Evolutionary conservation across 208 protist species (phyloP).

Genomic region (Kentomonas sorsogonicus): DNA sequence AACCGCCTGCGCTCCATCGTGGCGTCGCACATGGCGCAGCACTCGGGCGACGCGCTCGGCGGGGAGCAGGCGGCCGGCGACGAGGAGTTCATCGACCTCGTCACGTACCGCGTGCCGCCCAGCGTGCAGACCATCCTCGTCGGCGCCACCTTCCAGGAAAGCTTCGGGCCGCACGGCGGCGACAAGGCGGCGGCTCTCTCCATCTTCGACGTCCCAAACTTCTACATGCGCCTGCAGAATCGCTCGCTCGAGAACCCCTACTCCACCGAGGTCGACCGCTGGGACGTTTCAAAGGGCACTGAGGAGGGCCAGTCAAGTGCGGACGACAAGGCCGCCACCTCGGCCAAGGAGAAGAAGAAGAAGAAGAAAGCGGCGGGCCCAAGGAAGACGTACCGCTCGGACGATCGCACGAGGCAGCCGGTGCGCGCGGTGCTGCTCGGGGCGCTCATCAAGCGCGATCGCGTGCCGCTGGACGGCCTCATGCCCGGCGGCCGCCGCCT

Average conservation of each 20-base stretch:
- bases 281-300: constrained; percentile 27
- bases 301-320: constrained; percentile 15
- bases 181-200: constrained; percentile 9
- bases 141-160: constrained; percentile 51
- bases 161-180: constrained; percentile 23
- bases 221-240: constrained; percentile 74
- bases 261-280: constrained; percentile 69
- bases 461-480: constrained; percentile 27
- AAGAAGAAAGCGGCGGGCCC: constrained; percentile 3
- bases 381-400: constrained; percentile 16
- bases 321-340: constrained; percentile 13
- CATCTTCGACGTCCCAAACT: constrained; percentile 62
- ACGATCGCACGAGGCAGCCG: constrained; percentile 26
- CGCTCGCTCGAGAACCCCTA: constrained; percentile 53
- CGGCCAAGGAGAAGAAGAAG: constrained; percentile 8
- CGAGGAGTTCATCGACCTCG: constrained; percentile 71
- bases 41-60: constrained; percentile 66
- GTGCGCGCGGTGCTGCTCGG: constrained; percentile 53
- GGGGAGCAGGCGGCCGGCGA: constrained; percentile 41
- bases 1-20: constrained; percentile 34
- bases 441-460: constrained; percentile 39
- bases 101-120: constrained; percentile 43
- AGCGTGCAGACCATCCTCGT: constrained; percentile 59
- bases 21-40: constrained; percentile 35
- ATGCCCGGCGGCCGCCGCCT: constrained; percentile 33